Evolutionary conservation across 2,329 filamentous ascomycete species (phyloP).

Genomic region (Ceratocystis cacaofunesta): DNA sequence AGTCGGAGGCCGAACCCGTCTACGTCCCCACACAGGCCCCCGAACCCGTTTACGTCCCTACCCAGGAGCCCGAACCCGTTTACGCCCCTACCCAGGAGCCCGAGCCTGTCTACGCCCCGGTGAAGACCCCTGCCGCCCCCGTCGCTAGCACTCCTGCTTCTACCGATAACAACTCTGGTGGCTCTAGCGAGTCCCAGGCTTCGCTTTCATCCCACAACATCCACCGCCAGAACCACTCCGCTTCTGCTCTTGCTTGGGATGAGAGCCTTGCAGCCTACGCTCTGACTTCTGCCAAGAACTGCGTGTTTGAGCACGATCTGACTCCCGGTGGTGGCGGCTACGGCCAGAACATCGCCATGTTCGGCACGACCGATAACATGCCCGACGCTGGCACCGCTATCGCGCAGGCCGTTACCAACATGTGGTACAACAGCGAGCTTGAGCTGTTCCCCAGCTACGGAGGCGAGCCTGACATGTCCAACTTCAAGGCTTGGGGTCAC

Average conservation of each 20-base stretch:
- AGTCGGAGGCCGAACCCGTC: conserved; percentile 16
- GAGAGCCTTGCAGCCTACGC: conserved; percentile 49
- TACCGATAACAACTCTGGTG: conserved; percentile 14
- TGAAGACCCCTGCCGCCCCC: neutral
- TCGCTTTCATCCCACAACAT: conserved; percentile 64
- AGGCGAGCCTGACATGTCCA: conserved; percentile 39
- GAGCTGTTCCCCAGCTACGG: conserved; percentile 45
- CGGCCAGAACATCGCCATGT: conserved; percentile 83
- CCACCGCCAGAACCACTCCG: conserved; percentile 71
- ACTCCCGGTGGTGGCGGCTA: conserved; percentile 48
- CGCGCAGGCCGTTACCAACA: conserved; percentile 55
- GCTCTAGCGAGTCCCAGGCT: conserved; percentile 24
- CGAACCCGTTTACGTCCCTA: conserved; percentile 14
- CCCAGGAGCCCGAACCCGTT: neutral
- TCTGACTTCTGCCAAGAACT: conserved; percentile 45
- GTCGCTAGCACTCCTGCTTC: conserved; percentile 1
- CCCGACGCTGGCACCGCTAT: conserved; percentile 32
- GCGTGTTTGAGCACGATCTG: conserved; percentile 63
- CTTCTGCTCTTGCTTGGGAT: conserved; percentile 50
- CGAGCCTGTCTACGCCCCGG: neutral
- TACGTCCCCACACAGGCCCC: conserved; percentile 9
- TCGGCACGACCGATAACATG: conserved; percentile 29
- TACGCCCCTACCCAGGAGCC: conserved; percentile 12
- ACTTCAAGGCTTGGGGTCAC: conserved; percentile 52
- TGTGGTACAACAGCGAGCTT: conserved; percentile 82